Percentiles rank a stretch among this genome's conserved stretches.
phyloP scores from a whole-genome alignment of 2,329 filamentous ascomycete species.

The Penicillium thymicola region DNA sequence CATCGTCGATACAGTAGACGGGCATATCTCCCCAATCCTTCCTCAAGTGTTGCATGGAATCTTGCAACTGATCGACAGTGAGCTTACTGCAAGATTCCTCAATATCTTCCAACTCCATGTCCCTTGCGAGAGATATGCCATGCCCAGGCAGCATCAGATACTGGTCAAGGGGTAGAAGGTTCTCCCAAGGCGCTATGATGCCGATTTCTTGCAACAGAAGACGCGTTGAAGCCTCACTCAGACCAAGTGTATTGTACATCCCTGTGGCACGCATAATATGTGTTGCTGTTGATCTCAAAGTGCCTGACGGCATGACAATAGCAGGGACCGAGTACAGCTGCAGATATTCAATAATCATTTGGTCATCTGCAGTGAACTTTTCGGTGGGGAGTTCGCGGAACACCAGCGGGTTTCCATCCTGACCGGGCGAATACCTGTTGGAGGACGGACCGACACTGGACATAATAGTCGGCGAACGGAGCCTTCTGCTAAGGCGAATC shows the following conservation, averaged over 20 bases:
- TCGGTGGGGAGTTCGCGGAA: conserved; percentile 36
- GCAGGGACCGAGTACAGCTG: conserved; percentile 50
- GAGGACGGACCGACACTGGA: conserved; percentile 43
- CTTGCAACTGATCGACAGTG: conserved; percentile 37
- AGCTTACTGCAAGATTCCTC: conserved; percentile 27
- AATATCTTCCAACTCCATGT: conserved; percentile 32
- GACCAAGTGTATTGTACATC: conserved; percentile 49
- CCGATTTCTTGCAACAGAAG: conserved; percentile 61
- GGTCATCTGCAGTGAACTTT: conserved; percentile 50
- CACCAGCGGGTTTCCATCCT: conserved; percentile 26
- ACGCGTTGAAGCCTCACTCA: conserved; percentile 40
- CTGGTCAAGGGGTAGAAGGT: conserved; percentile 51
- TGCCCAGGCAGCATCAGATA: conserved; percentile 52
- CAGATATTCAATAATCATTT: conserved; percentile 55
- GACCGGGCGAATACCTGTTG: conserved; percentile 25
- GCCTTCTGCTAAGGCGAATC: conserved; percentile 40
- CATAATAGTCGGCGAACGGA: conserved; percentile 44
- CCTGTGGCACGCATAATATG: conserved; percentile 56
- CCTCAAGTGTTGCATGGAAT: conserved; percentile 56
- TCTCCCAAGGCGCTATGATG: conserved; percentile 58
- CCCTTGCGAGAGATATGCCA: conserved; percentile 29
- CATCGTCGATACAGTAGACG: conserved; percentile 59
- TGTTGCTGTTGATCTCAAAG: conserved; percentile 51
- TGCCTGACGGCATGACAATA: conserved; percentile 37
- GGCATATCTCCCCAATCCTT: conserved; percentile 56